Percentiles rank a stretch among this genome's conserved stretches.
Conservation (phyloP, 495 filamentous ascomycete species). For the Entonaema liquescens region DNA sequence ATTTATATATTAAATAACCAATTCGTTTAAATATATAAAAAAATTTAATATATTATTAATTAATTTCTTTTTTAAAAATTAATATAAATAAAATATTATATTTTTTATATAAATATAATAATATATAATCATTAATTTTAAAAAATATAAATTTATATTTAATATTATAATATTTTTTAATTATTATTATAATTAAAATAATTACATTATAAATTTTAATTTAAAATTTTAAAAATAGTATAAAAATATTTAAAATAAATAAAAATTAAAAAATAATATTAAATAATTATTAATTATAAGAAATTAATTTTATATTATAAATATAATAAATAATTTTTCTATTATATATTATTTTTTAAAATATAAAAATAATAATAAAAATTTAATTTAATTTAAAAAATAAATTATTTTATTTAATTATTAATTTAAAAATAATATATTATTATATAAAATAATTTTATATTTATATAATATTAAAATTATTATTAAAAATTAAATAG, state of each 20-base stretch:
- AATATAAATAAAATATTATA: not conserved
- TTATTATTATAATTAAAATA: not conserved
- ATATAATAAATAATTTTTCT: not conserved
- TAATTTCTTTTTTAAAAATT: too few relatives aligned
- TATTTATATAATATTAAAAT: conserved; percentile 2
- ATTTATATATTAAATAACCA: not conserved
- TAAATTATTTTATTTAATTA: not conserved
- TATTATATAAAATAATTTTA: conserved; percentile 1
- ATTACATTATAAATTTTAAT: not conserved
- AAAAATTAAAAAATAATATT: not conserved
- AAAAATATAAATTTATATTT: conserved; percentile 3
- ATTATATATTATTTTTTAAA: not conserved
- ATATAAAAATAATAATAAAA: conserved; percentile 1
- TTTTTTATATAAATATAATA: not conserved
- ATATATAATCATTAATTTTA: not conserved
- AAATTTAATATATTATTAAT: too few relatives aligned
- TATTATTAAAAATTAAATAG: not conserved
- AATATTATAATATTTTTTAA: not conserved
- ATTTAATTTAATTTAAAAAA: conserved; percentile 11
- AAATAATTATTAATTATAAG: not conserved
- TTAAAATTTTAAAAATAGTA: not conserved
- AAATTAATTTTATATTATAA: conserved; percentile 14
- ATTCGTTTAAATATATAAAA: not conserved
- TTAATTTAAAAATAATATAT: not conserved
- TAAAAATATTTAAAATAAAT: not conserved